Base-by-base conservation (phyloP, 805 yeast genomes). In the Komagataella kurtzmanii region DNA sequence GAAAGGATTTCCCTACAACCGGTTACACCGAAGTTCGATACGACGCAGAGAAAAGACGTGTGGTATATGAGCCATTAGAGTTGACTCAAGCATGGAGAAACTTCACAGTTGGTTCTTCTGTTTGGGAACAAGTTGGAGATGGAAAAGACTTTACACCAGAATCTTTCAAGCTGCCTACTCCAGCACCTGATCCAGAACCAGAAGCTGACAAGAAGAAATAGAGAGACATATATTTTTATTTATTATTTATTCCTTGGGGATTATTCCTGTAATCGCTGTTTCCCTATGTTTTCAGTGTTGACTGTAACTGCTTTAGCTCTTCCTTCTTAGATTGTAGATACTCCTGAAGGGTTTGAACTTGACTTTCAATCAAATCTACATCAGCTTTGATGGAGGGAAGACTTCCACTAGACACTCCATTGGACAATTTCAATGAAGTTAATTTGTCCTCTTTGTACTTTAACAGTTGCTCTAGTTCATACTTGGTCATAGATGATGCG, bases 11-110 rank as follows among this genome's bases (percentile, higher is more conserved):
- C 84, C 96, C 96, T 59, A 82, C 91, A 46, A 85, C 93, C 45
- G 96, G 96, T 52, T 88, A 86, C 71, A 86, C 93, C 49, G 96
- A 88, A 72, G 88, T 87, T 45, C 79, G 90, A 64, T 88, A 86
- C 69, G 96, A 88, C 67, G 88, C 87, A 65, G 95, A 88, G 68
- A 88, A 88, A 77, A 81, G 87, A 75, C 79, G 96, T 65, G 81
- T 88, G 52, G 87, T 88, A 17, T 88, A 88, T 67, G 95, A 86
- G 69, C 96, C 96, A 46, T 75, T 88, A 63, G 96, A 88, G 72
- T 75, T 88, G 65, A 85, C 95, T 36, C 96, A 88, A 71, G 96
- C 95, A 12, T 88, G 88, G 81, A 81, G 96, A 75, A 85, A 86
- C 74, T 88, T 88, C 72, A 73, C 85, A 24, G 95, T 86, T 48